These are phyloP conservation scores for Lenwebbia sp. DNA, from an alignment of 345 rosid species.

Conservation along the genomic window DNA sequence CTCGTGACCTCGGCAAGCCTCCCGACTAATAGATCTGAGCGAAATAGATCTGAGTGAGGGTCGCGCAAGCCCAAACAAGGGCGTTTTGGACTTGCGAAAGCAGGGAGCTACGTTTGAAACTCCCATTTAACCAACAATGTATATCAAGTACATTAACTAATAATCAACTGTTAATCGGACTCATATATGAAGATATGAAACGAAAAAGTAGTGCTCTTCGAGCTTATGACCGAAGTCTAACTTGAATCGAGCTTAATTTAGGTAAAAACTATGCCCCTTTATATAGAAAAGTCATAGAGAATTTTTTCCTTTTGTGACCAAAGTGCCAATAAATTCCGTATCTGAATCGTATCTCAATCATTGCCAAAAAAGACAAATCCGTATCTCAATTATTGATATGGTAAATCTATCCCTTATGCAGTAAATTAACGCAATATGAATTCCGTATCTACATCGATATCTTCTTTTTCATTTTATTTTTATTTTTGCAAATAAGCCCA, in stretches of 20 bases:
- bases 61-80: accelerated
- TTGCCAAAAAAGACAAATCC: not conserved
- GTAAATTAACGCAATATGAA: not conserved
- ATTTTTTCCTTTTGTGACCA: not conserved
- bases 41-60: not conserved
- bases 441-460: not conserved
- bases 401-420: not conserved
- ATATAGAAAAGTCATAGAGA: not conserved
- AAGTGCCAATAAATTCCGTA: not conserved
- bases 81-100: too few species aligned
- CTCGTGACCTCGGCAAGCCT: not conserved
- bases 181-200: not conserved
- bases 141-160: not conserved
- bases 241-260: not conserved
- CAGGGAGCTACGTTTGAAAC: not conserved
- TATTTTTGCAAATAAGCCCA: not conserved
- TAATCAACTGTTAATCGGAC: not conserved
- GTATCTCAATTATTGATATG: not conserved
- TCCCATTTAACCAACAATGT: not conserved
- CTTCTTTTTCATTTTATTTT: not conserved
- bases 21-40: accelerated
- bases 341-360: not conserved
- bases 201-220: not conserved
- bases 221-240: not conserved
- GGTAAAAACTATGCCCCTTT: not conserved